Evolutionary conservation across 1,284 basidiomycete genomes (phyloP), one percentile per base, ranked within the genome.

Genomic region (Malassezia arunalokei): DNA sequence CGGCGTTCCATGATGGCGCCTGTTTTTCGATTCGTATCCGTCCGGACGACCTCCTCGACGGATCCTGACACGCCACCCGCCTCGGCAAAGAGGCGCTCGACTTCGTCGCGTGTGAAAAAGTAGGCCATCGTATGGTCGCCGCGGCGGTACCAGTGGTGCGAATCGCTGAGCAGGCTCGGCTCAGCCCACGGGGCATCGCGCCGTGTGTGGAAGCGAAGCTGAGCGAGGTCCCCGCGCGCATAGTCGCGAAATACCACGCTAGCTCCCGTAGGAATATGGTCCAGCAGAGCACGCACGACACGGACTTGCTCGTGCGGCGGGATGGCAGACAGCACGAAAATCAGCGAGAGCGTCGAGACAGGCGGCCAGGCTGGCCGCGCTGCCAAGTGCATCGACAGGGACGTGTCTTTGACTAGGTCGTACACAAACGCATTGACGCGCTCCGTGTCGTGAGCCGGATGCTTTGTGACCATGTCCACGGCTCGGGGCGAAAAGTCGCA

Each of bases 91-190:
- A 58, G 40, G 7, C 29, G n/a, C 28, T 60, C 31, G 0, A 75
- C 56, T 30, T 75, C 66, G 3, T 62, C 55, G 8, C 49, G 27
- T 0, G 53, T 55, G 51, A 74, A 75, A 40, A 74, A 75, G 56
- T 73, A 75, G 29, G 71, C 73, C 58, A 75, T 61, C 1, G 74
- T 75, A 24, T 68, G 63, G 40, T 75, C 74, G 8, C 74, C 74
- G 8, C 74, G 52, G 7, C 62, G 51, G 53, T 75, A 75, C 61
- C 62, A 66, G 45, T 59, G 56, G 40, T 64, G 56, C 5, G 48
- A 8, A 3, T 47, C 40, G 40, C 54, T 56, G 9, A 75, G 61
- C n/a, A 74, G 60, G 8, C 58, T 60, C 0, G 74, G 74, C 56
- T 73, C 69, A 8, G 59, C 51, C 64, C 68, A 73, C 3, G 56